Conservation (phyloP, 2,329 filamentous ascomycete species). For the Fusarium agapanthi region DNA sequence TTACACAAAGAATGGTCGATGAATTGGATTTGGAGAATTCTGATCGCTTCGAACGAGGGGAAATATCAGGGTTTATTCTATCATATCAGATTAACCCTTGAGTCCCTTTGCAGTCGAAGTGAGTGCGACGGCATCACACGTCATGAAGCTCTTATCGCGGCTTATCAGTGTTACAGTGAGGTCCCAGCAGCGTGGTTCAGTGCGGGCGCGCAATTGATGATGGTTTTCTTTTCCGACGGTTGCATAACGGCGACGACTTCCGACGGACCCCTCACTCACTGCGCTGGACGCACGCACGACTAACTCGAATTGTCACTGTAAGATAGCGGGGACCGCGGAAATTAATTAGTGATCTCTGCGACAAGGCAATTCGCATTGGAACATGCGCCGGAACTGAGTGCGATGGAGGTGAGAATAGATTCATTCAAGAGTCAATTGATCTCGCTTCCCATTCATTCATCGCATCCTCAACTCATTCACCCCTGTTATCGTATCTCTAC, state of each 20-base stretch:
- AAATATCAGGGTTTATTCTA: background rate
- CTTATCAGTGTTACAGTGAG: background rate
- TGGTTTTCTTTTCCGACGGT: constrained; percentile 14
- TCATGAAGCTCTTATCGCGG: background rate
- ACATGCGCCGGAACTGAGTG: background rate
- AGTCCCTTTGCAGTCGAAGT: background rate
- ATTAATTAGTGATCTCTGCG: background rate
- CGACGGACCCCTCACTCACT: background rate
- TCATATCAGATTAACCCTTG: background rate
- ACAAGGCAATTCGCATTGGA: too few species aligned
- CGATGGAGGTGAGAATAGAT: background rate
- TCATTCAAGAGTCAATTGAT: background rate
- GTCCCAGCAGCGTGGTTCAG: background rate
- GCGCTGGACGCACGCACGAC: background rate
- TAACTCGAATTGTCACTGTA: background rate
- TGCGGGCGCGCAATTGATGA: background rate
- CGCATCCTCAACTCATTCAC: background rate
- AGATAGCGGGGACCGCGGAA: constrained; percentile 9
- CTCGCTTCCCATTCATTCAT: background rate
- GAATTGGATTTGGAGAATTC: background rate
- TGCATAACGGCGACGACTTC: constrained; percentile 1
- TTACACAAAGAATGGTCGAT: background rate
- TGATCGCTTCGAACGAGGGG: background rate
- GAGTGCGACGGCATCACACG: background rate
- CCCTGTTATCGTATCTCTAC: background rate